These are phyloP conservation scores for Cyclotella distinguenda DNA, from an alignment of 108 stramenopile species.

Conservation along the genomic window DNA sequence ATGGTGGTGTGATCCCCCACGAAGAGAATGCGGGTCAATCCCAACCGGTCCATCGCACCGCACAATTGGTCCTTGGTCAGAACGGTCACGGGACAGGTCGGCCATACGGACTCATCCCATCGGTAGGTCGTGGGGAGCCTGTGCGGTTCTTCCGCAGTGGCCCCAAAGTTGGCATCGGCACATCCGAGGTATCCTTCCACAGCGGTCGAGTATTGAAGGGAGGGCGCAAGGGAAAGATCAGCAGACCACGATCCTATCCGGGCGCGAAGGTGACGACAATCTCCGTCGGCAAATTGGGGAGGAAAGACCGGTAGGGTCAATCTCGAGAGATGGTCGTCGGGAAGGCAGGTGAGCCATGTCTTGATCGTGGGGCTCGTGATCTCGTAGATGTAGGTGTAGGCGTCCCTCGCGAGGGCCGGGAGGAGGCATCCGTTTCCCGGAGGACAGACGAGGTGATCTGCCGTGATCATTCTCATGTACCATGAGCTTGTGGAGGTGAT, in stretches of 20 bases:
- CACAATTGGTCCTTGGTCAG: constrained; percentile 17
- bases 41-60: constrained; percentile 24
- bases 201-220: constrained; percentile 21
- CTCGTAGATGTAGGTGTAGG: constrained; percentile 36
- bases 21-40: constrained; percentile 36
- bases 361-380: constrained; percentile 22
- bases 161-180: constrained; percentile 31
- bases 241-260: constrained; percentile 25
- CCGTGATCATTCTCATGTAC: constrained; percentile 40
- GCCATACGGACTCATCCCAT: constrained; percentile 38
- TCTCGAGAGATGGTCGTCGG: constrained; percentile 16
- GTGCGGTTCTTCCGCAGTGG: constrained; percentile 35
- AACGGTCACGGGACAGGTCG: constrained; percentile 33
- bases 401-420: constrained; percentile 33
- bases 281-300: constrained; percentile 14
- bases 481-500: constrained; percentile 24
- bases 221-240: constrained; percentile 23
- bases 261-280: constrained; percentile 38
- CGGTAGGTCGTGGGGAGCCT: constrained; percentile 31
- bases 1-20: constrained; percentile 45
- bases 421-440: constrained; percentile 31
- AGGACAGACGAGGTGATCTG: constrained; percentile 33
- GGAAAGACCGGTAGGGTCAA: constrained; percentile 21
- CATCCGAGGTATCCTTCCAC: constrained; percentile 44
- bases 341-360: constrained; percentile 32